These are phyloP conservation scores for Neurospora tetrasperma DNA, from an alignment of 495 filamentous ascomycete species.

Conservation along the genomic window DNA sequence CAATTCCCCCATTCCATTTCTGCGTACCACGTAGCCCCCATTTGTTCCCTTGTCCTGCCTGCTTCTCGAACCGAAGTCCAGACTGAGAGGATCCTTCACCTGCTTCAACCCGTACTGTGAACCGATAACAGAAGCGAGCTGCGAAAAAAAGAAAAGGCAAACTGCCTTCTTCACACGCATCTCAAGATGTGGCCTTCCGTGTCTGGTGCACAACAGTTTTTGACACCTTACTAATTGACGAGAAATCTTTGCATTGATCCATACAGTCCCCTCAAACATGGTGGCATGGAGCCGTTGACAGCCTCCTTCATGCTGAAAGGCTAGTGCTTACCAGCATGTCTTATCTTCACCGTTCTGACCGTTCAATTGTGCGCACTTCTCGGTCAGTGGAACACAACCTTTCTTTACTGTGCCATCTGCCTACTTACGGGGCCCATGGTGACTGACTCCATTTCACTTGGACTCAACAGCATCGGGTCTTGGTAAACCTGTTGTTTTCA, in stretches of 20 bases:
- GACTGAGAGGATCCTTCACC: background rate
- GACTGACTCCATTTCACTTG: background rate
- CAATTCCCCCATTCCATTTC: background rate
- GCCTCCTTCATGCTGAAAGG: background rate
- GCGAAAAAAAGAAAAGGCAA: background rate
- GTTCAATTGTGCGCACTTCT: background rate
- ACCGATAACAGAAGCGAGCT: background rate
- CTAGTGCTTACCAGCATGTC: background rate
- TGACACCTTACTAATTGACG: background rate
- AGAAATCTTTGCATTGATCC: background rate
- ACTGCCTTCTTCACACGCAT: background rate
- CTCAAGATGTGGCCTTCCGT: background rate
- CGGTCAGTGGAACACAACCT: background rate
- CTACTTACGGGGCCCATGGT: background rate
- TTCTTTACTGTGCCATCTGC: background rate
- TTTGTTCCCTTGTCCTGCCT: background rate
- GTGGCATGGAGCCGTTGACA: background rate
- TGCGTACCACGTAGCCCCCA: background rate
- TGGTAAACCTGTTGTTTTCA: background rate
- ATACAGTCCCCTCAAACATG: background rate
- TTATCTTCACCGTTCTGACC: background rate
- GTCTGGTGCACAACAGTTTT: background rate
- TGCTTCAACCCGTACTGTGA: background rate
- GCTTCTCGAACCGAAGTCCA: background rate
- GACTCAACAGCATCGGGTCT: too few species aligned